Percentiles rank a stretch among this genome's conserved stretches.
These are phyloP conservation scores for Wickerhamomyces bisporus DNA, from an alignment of 805 yeast species.

Conservation along the genomic window DNA sequence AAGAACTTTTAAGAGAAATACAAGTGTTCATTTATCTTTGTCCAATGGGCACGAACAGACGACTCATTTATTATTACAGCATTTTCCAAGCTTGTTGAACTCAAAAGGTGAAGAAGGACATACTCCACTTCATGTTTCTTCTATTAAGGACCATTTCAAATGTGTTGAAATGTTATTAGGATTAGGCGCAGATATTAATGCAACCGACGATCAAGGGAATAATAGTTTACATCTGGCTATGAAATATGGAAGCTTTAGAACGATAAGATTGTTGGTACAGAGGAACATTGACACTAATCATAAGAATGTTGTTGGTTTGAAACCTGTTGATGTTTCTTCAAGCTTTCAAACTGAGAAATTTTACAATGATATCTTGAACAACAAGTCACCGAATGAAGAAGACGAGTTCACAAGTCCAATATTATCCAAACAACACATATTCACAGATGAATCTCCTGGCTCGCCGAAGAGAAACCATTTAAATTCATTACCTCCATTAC, in stretches of 20 bases:
- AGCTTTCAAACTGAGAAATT: constrained; percentile 45
- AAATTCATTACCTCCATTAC: constrained; percentile 28
- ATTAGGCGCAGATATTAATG: constrained; percentile 71
- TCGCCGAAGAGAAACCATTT: constrained; percentile 16
- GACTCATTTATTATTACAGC: constrained; percentile 64
- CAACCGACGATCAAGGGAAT: constrained; percentile 69
- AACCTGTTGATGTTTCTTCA: constrained; percentile 54
- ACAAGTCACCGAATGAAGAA: not conserved
- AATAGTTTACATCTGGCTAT: constrained; percentile 83
- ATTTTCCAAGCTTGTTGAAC: constrained; percentile 52
- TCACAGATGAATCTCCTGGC: not conserved
- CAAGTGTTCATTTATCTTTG: constrained; percentile 70
- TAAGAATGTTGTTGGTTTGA: constrained; percentile 58
- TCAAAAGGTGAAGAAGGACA: constrained; percentile 40
- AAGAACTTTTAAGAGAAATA: constrained; percentile 48
- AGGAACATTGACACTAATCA: constrained; percentile 44
- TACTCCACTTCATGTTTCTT: constrained; percentile 69
- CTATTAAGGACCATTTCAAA: constrained; percentile 52
- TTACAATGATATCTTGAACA: constrained; percentile 24
- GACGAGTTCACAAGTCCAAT: constrained; percentile 1
- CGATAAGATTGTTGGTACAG: constrained; percentile 47
- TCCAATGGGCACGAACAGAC: constrained; percentile 63
- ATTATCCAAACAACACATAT: too few species aligned
- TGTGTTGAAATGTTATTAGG: constrained; percentile 62
- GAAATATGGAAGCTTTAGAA: constrained; percentile 57